Base-by-base conservation (phyloP, 495 filamentous ascomycete genomes). In the Penicillium diatomitis region DNA sequence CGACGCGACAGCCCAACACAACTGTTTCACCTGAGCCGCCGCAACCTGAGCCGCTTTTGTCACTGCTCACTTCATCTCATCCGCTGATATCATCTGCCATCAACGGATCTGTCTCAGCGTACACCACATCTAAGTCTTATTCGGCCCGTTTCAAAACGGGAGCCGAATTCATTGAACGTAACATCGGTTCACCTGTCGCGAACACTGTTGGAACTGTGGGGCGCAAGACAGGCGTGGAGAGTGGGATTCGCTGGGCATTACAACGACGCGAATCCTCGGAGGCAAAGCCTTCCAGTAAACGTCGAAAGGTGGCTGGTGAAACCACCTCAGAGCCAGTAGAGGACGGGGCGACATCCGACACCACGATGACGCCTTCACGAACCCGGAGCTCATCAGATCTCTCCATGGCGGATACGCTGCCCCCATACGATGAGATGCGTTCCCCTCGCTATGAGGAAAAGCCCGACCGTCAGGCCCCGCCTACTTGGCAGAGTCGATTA, bases 91-190 rank as follows among this genome's bases (percentile, higher is more conserved):
- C 83, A 2, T 84, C 85, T 7, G 85, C 88, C 0, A 88, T 95
- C 53, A 84, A 84, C 57, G 83, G 81, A 39, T 90, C 88, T 1
- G 73, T 89, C 1, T 85, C 84, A 31, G 86, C 86, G 3, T 97
- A 96, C 60, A 78, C 81, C 32, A 80, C 75, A 4, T 85, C 85
- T 11, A 96, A 97, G 64, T 85, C 85, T 28, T 92, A 92, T 60
- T 89, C 87, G 4, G 88, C 90, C 0, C 79, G 85, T 3, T 84
- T 96, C 66, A 87, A 85, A 57, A 83, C 84, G 37, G 77, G 86
- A 52, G 88, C 86, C 36, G 87, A 95, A 57, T 86, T 88, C 53
- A 80, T 96, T 31, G 90, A 96, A 64, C 82, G 84, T 34, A 87
- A 81, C 54, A 82, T 95, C 34, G 81, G 79, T 4, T 83, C 82